Percentiles rank a stretch among this genome's conserved stretches.
Evolutionary conservation across 306 rosid species (phyloP).

Genomic region (Prunus kanzakura): DNA sequence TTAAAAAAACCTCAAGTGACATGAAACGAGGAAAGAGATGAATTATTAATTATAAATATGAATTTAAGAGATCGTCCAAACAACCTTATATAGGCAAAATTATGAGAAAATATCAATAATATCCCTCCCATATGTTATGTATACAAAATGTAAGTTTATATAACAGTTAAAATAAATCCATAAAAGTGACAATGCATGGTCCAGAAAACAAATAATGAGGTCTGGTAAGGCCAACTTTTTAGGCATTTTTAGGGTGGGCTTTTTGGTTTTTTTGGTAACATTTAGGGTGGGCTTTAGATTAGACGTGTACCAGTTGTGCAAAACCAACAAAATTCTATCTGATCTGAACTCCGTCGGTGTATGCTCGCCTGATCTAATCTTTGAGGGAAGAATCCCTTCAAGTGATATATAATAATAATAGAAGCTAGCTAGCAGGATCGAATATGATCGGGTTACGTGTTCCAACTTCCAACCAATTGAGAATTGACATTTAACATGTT

Average conservation of each 20-base stretch:
- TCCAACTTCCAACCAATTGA: neutral
- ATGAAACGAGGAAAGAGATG: rapidly evolving
- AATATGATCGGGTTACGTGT: neutral
- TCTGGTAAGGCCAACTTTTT: neutral
- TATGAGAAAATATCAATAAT: no score
- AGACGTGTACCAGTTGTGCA: neutral
- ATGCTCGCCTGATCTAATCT: neutral
- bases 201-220: neutral
- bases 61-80: no score
- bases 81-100: no score
- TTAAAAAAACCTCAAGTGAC: no score
- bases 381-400: neutral
- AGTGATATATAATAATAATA: neutral
- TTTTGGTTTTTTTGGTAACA: no score
- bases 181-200: no score
- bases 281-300: neutral
- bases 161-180: no score
- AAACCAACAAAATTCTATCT: neutral
- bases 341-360: neutral
- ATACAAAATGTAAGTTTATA: no score
- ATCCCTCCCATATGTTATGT: no score
- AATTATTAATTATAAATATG: no score
- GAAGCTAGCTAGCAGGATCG: no score
- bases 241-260: neutral
- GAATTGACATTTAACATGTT: neutral